Conservation (phyloP, 2,329 filamentous ascomycete genomes). For the Curvularia sp. region DNA sequence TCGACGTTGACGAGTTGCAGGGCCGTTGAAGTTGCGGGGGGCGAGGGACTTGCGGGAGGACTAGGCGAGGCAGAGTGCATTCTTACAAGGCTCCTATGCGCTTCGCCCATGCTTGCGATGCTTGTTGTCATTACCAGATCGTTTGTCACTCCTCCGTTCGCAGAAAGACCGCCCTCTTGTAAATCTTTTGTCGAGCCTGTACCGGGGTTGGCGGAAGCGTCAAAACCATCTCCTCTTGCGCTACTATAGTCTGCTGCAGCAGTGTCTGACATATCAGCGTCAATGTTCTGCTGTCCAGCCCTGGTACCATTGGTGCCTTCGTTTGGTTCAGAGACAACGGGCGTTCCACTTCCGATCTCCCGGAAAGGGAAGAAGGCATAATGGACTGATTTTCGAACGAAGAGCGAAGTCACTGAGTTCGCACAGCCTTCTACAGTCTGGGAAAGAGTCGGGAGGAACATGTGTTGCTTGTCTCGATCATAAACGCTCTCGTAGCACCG, state of each 20-base stretch:
- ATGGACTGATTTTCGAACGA: not conserved
- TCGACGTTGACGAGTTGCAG: not conserved
- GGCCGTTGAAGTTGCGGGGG: not conserved
- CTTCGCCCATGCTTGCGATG: not conserved
- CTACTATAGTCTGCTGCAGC: no score
- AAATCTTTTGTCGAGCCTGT: not conserved
- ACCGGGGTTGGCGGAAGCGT: not conserved
- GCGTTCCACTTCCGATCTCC: not conserved
- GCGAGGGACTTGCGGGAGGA: not conserved
- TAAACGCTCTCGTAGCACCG: not conserved
- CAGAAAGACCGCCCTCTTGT: not conserved
- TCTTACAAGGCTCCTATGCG: not conserved
- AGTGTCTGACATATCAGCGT: not conserved
- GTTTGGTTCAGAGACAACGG: not conserved
- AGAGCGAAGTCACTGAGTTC: not conserved
- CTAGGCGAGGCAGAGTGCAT: not conserved
- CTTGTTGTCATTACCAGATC: not conserved
- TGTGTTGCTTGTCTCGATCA: not conserved
- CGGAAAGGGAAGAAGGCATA: not conserved
- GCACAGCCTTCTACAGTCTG: not conserved
- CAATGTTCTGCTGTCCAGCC: not conserved
- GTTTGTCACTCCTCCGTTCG: not conserved
- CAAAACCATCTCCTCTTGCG: not conserved
- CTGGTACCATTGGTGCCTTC: not conserved
- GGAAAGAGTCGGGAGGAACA: not conserved